These are phyloP conservation scores for Leccinum pachyderme DNA, from an alignment of 1,284 basidiomycete species.

Conservation along the genomic window DNA sequence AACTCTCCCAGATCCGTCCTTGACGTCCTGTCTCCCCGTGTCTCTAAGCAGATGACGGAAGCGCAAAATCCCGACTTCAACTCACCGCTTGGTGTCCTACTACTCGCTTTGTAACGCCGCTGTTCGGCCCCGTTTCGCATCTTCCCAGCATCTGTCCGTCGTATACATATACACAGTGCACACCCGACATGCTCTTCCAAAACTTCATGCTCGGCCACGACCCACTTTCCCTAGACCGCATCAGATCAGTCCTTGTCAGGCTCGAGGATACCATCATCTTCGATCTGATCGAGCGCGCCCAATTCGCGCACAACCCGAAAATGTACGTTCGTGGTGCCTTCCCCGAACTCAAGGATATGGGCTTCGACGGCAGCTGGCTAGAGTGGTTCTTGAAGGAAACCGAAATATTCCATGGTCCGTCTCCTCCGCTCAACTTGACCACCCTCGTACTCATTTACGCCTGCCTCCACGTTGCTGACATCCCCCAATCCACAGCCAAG, in stretches of 20 bases:
- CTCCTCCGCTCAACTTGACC: slow-evolving; percentile 1
- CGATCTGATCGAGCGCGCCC: slow-evolving; percentile 92
- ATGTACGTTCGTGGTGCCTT: slow-evolving; percentile 87
- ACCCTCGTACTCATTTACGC: not conserved
- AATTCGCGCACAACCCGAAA: slow-evolving; percentile 91
- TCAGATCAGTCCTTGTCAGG: slow-evolving; percentile 83
- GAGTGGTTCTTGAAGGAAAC: slow-evolving; percentile 98
- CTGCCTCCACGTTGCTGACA: not conserved
- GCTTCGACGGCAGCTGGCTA: slow-evolving; percentile 86
- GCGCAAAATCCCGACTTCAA: not conserved
- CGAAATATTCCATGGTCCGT: slow-evolving; percentile 90
- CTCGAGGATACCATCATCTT: slow-evolving; percentile 99
- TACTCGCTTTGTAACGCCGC: slow-evolving; percentile 14
- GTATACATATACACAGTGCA: not conserved
- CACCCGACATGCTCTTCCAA: slow-evolving; percentile 51
- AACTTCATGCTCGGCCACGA: slow-evolving; percentile 73
- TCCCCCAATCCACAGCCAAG: slow-evolving; percentile 60
- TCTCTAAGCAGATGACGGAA: no score
- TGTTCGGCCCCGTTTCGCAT: not conserved
- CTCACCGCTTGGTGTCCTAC: not conserved
- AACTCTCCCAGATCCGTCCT: no score
- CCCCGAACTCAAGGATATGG: slow-evolving; percentile 66
- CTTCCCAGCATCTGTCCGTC: not conserved
- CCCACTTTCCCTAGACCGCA: slow-evolving; percentile 82
- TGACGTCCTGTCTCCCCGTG: no score